Base-by-base conservation (phyloP, 208 protist species). In the Trypanosoma vivax region DNA sequence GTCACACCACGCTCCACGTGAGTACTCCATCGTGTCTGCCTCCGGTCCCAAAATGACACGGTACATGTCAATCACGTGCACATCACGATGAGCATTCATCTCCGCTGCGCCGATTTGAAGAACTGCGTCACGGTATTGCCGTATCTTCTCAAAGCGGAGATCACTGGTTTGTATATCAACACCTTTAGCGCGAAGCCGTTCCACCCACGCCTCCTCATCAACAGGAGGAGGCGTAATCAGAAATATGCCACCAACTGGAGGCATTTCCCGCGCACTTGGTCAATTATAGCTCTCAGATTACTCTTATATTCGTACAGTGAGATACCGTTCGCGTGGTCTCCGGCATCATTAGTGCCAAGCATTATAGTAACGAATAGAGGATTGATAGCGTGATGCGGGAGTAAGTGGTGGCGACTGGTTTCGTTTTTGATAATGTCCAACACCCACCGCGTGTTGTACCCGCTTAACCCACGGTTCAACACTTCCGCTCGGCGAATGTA, bases 401-500 rank as follows among this genome's bases (percentile, higher is more conserved):
- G 59, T 11, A 72, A 14, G 23, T 23, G 14, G 5, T 50, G 33
- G 9, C 58, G 65, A 11, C 37, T 29, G 38, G 14, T 51, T 14
- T 61, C 61, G 21, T 74, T 59, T 11, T 28, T 46, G 39, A 75
- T 40, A 21, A 75, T 43, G 21, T 71, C 60, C 38, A 70, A 50
- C 27, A 81, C 10, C 72, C 69, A 82, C 9, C 60, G 67, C 2
- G 73, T 69, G 65, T 82, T 84, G 65, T 84, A 88, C 1, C 76
- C 76, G 42, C 76, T 79, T 16, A 88, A 47, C 19, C 80, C 80
- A 33, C 69, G 61, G 52, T 82, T 82, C 23, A 88, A 24, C 4
- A 82, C 68, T 52, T 64, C 58, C 5, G 79, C 79, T 16, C 69
- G 60, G 31, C 71, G 59, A 18, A 63, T 41, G 56, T 76, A 74